Conservation (phyloP, 108 stramenopile genomes). For the Skeletonema costatum region DNA sequence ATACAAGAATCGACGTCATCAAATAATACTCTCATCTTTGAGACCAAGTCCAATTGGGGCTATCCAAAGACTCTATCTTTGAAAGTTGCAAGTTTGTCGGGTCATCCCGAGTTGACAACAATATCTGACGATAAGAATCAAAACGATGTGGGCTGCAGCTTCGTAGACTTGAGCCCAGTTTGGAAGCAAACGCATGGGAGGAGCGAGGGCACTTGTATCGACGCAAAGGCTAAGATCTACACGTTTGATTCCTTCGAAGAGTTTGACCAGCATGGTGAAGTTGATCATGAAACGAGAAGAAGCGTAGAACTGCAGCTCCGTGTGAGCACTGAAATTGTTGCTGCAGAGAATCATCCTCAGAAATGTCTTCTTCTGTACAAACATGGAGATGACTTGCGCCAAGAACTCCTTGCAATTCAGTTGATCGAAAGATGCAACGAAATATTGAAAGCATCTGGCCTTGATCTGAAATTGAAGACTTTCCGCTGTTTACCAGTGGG, state of each 20-base stretch:
- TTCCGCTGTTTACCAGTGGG: conserved; percentile 83
- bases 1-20: conserved; percentile 54
- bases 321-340: conserved; percentile 53
- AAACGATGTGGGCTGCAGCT: conserved; percentile 62
- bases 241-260: conserved; percentile 36
- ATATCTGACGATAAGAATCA: conserved; percentile 18
- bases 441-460: conserved; percentile 76
- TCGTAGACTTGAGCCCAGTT: conserved; percentile 62
- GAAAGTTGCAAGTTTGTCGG: conserved; percentile 44
- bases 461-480: conserved; percentile 82
- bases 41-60: conserved; percentile 81
- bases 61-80: conserved; percentile 73
- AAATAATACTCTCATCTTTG: conserved; percentile 60
- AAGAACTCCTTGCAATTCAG: conserved; percentile 85
- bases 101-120: conserved; percentile 19
- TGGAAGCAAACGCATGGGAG: conserved; percentile 43
- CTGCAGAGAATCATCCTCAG: conserved; percentile 24
- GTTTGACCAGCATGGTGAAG: conserved; percentile 77
- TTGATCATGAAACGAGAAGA: conserved; percentile 16
- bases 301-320: conserved; percentile 58
- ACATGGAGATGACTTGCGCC: conserved; percentile 86
- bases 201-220: conserved; percentile 5
- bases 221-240: conserved; percentile 12
- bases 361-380: conserved; percentile 85
- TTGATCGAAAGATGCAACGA: conserved; percentile 77